A percentile compares a stretch with the other conserved stretches of the same genome.
Conservation (phyloP, 257 asterid species). For the Galeopsis tetrahit region DNA sequence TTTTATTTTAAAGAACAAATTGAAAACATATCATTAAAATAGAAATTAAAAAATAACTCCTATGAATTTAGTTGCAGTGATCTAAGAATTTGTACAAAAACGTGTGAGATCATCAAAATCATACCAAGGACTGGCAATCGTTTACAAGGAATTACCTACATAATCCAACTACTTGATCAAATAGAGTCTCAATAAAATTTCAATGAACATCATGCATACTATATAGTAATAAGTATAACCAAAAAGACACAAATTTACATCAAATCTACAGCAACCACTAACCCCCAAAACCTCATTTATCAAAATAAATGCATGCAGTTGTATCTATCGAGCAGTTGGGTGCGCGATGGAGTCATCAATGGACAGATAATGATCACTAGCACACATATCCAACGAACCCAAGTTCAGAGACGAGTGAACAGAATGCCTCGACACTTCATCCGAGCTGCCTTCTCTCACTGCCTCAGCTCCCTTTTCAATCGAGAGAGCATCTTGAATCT, state of each 20-base stretch:
- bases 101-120: not conserved
- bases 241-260: constrained; percentile 40
- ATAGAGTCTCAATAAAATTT: not conserved
- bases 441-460: constrained; percentile 78
- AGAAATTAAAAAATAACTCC: too few species aligned
- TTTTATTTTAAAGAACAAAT: too few species aligned
- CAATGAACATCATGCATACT: constrained; percentile 1
- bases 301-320: not conserved
- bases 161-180: not conserved
- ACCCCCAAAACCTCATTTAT: constrained; percentile 17
- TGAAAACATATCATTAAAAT: too few species aligned
- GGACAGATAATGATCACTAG: constrained; percentile 69
- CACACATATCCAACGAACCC: constrained; percentile 67
- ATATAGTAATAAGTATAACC: constrained; percentile 22
- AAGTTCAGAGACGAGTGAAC: constrained; percentile 71
- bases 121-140: not conserved
- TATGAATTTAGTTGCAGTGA: too few species aligned
- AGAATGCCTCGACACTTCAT: constrained; percentile 77
- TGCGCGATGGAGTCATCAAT: constrained; percentile 76
- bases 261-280: constrained; percentile 22
- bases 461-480: constrained; percentile 76
- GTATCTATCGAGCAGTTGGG: constrained; percentile 78
- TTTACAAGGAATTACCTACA: not conserved
- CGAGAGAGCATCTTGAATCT: constrained; percentile 85
- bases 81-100: too few species aligned